Evolutionary conservation across 2,329 filamentous ascomycete genomes (phyloP), one percentile per base, ranked within the genome.

Genomic region (Verticillium nubilum): DNA sequence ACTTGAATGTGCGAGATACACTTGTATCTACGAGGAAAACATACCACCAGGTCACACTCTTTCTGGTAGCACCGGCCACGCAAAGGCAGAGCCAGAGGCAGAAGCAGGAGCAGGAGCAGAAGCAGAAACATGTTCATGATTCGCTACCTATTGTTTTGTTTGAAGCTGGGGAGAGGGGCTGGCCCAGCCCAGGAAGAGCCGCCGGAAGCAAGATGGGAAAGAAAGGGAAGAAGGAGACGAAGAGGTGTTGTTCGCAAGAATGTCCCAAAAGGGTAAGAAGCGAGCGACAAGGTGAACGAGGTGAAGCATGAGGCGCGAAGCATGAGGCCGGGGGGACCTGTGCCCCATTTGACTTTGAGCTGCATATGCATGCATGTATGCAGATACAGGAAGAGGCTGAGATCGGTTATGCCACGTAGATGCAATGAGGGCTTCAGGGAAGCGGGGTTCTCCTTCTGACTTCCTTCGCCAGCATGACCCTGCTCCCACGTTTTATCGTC

Each of bases 251-350:
- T 65, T 66, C 64, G 64, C 64, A 66, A 66, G 63, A 64, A 61
- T 66, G 62, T 63, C 64, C 64, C 58, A 59, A 65, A 66, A 60
- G 47, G 59, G 63, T 57, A 63, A 62, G 59, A 13, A 52, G 50
- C 55, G 35, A 47, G 15, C 27, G 52, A n/a, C 29, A 62, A 37
- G 56, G 33, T 15, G 33, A 37, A 15, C 33, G n/a, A 15, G 33
- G 33, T 37, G 33, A 37, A 37, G 29, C 33, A 5, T n/a, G n/a
- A n/a, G n/a, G n/a, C n/a, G n/a, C 28, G 28, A 31, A 31, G 28
- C 28, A 31, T 13, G 13, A 31, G 29, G 13, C 29, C 9, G 19
- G n/a, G 5, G 42, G 42, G 42, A 9, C 42, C 2, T n/a, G n/a
- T 9, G 7, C 42, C 42, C 42, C 42, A 23, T 25, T 9, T 37